Base-by-base conservation (phyloP, 129 eudicot genomes). In the Saussurea involucrata region DNA sequence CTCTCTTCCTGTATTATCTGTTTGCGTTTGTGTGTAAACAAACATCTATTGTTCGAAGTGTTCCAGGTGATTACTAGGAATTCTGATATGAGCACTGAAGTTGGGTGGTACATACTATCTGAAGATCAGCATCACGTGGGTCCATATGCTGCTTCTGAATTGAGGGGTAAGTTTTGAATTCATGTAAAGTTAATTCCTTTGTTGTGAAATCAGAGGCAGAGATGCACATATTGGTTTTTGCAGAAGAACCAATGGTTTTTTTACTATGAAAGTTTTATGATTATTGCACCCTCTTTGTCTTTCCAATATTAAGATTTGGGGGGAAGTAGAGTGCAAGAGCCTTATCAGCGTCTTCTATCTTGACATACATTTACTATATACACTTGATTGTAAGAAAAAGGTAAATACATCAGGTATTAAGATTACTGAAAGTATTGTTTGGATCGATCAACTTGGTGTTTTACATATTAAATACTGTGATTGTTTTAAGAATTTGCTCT, bases 41-140 rank as follows among this genome's bases (percentile, higher is more conserved):
- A n/a, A 18, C 12, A 69, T 69, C 76, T 8, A 25, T 28, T 25
- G 31, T 33, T 80, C 3, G 34, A 66, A 57, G 75, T 74, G 84
- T 58, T 70, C 18, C 24, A 34, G 83, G 84, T 68, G 70, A 74
- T 68, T 21, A 4, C 10, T 37, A 27, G 49, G 64, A 77, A 15
- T 76, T 49, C 57, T 70, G 88, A 17, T 68, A 73, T 81, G 84
- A 68, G 58, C 36, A 76, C 86, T 76, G 91, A 86, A 81, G 79
- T 71, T 24, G 98, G 98, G 46, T 95, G 98, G 98, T 95, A 83
- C 80, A 86, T 95, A 72, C 87, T 91, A 25, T 89, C 87, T 36
- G 86, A 79, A 81, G 88, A 88, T 69, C 96, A 89, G 69, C 96
- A 95, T 69, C 88, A 79, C 18, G 31, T 95, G 28, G 98, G 98